Evolutionary conservation across 345 rosid genomes (phyloP).

Genomic region (Firmiana major): DNA sequence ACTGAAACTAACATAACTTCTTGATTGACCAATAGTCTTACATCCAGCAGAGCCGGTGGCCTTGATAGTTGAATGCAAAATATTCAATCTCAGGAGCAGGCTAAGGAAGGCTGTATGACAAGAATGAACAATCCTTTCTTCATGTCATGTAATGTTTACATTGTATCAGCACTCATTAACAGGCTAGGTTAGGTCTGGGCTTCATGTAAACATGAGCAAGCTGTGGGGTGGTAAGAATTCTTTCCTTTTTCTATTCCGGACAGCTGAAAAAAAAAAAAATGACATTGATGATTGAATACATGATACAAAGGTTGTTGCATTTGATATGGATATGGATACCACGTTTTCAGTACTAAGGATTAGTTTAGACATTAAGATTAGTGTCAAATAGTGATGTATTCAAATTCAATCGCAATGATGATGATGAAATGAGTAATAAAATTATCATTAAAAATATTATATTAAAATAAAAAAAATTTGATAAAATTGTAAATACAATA

Average conservation of each 20-base stretch:
- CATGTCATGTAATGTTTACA: not conserved
- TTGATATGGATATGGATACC: no score
- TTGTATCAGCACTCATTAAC: not conserved
- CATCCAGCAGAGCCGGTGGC: not conserved
- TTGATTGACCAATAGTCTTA: not conserved
- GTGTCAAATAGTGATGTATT: no score
- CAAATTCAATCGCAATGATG: no score
- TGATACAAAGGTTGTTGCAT: not conserved
- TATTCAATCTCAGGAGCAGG: not conserved
- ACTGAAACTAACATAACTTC: not conserved
- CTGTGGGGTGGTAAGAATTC: not conserved
- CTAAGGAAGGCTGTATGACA: not conserved
- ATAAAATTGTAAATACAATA: no score
- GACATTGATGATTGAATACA: not conserved
- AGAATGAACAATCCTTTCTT: not conserved
- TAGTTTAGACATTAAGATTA: no score
- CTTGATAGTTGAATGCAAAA: not conserved
- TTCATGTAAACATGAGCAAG: not conserved
- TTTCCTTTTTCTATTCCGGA: not conserved
- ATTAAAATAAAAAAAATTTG: no score
- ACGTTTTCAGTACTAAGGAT: no score
- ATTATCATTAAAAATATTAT: no score
- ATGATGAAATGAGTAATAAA: no score
- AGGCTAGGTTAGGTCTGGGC: not conserved
- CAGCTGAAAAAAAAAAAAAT: not conserved